Base-by-base conservation (phyloP, 441 rosid species). In the Croton setiger region DNA sequence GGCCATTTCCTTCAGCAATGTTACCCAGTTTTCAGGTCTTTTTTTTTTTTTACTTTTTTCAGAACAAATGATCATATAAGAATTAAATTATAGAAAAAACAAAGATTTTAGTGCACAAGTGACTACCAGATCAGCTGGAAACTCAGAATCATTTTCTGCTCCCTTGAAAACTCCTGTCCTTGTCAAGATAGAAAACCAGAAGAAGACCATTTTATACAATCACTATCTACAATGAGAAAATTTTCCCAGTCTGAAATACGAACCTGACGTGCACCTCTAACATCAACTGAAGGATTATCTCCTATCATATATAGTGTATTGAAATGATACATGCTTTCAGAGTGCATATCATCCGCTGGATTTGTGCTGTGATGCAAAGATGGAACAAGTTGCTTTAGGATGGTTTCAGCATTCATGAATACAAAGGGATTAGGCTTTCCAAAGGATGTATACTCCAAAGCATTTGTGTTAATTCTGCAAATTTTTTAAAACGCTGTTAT, bases 121-220 rank as follows among this genome's bases (percentile, higher is more conserved):
- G 4, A 7, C 51, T 7, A 39, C 43, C 43, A 39, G 43, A 39
- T 39, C 43, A 6, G 43, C 43, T 6, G 43, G 43, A 39, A 39
- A 39, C 43, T 39, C 0, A 70, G 48, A 4, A 48, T 83, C 84
- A 70, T 90, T 90, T 63, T 69, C 79, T 74, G 80, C 77, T 70
- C 96, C 94, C 80, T 80, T 87, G 80, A 93, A 90, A 62, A 87
- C 94, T 33, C 98, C 96, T 2, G 88, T 89, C 82, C 96, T 89
- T 1, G 96, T 93, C 83, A 89, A 78, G 65, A 90, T 89, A 51
- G 98, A 86, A 83, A 90, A 93, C 96, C 57, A 71, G 47, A 64
- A 49, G 20, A 53, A 60, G 39, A 41, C 31, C 31, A 27, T 27
- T 27, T 27, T 27, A 27, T 27, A 27, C 31, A 27, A 27, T 27